Evolutionary conservation across 371 early-diverging fungal species (phyloP).

Genomic region (Syncephalastrum racemosum): DNA sequence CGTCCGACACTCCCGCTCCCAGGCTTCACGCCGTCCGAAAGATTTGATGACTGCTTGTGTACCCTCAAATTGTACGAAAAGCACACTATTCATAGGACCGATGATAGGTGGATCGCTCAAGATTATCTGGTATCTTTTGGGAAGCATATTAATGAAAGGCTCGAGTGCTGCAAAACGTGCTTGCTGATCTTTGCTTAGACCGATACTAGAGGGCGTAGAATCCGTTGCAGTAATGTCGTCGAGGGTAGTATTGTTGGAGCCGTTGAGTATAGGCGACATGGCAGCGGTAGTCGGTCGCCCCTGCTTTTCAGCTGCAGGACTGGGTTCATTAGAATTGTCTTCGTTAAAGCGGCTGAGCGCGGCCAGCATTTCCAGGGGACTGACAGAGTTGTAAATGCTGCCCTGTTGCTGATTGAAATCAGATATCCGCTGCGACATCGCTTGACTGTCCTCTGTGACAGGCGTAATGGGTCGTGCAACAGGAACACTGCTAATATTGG

Average conservation of each 20-base stretch:
- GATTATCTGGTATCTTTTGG: conserved; percentile 38
- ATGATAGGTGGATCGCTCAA: conserved; percentile 26
- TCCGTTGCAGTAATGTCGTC: too few species aligned
- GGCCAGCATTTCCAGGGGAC: conserved; percentile 43
- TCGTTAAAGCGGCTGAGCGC: conserved; percentile 28
- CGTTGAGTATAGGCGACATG: too few species aligned
- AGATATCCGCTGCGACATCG: conserved; percentile 8
- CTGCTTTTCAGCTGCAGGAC: too few species aligned
- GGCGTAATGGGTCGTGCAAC: conserved; percentile 38
- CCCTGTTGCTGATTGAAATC: conserved; percentile 12
- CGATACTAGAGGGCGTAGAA: too few species aligned
- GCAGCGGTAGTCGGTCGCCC: too few species aligned
- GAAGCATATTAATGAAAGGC: conserved; percentile 24
- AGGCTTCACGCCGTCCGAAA: conserved; percentile 52
- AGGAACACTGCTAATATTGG: conserved; percentile 36
- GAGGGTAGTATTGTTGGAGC: too few species aligned
- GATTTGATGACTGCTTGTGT: conserved; percentile 30
- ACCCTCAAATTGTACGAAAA: conserved; percentile 23
- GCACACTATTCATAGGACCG: conserved; percentile 39
- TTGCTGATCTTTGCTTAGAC: too few species aligned
- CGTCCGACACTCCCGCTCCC: conserved; percentile 50
- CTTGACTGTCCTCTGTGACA: conserved; percentile 10
- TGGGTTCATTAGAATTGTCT: background rate
- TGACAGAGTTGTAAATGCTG: conserved; percentile 30
- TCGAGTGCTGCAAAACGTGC: conserved; percentile 11